These are phyloP conservation scores for Peronosclerospora sorghi DNA, from an alignment of 352 stramenopile species.

Conservation along the genomic window DNA sequence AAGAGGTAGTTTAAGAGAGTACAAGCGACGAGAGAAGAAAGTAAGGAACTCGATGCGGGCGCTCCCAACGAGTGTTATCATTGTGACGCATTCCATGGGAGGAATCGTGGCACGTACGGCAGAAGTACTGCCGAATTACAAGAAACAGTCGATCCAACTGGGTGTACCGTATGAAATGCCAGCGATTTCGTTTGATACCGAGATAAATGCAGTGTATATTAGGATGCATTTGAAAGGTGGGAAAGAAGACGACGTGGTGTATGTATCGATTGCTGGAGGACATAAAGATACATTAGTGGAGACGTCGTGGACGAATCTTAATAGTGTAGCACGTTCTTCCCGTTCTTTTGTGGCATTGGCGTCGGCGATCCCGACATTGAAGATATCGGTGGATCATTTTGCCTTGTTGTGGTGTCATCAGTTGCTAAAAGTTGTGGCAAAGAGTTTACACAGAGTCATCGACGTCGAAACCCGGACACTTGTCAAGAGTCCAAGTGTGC, in stretches of 20 bases:
- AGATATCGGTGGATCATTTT: no score
- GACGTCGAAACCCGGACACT: no score
- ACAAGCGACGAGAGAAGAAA: slow-evolving; percentile 42
- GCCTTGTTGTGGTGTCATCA: no score
- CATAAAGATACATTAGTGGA: slow-evolving; percentile 76
- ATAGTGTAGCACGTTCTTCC: slow-evolving; percentile 28
- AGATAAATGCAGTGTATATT: slow-evolving; percentile 51
- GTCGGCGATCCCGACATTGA: no score
- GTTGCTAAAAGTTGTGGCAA: no score
- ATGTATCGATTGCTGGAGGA: slow-evolving; percentile 67
- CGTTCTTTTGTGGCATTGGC: no score
- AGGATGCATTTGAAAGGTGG: slow-evolving; percentile 18
- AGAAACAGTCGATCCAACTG: slow-evolving; percentile 60
- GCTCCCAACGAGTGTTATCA: slow-evolving; percentile 45
- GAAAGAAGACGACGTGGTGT: slow-evolving; percentile 22
- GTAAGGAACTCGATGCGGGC: slow-evolving; percentile 5
- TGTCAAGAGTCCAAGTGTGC: no score
- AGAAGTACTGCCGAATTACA: slow-evolving; percentile 61
- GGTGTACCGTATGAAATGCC: slow-evolving; percentile 48
- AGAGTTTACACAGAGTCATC: no score
- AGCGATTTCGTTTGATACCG: slow-evolving; percentile 51
- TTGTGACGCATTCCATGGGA: slow-evolving; percentile 82
- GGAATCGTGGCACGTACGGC: slow-evolving; percentile 58
- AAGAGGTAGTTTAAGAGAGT: slow-evolving; percentile 53
- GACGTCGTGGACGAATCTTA: slow-evolving; percentile 22